Conservation (phyloP, 768 basidiomycete genomes). For the Tulasnella sp. region DNA sequence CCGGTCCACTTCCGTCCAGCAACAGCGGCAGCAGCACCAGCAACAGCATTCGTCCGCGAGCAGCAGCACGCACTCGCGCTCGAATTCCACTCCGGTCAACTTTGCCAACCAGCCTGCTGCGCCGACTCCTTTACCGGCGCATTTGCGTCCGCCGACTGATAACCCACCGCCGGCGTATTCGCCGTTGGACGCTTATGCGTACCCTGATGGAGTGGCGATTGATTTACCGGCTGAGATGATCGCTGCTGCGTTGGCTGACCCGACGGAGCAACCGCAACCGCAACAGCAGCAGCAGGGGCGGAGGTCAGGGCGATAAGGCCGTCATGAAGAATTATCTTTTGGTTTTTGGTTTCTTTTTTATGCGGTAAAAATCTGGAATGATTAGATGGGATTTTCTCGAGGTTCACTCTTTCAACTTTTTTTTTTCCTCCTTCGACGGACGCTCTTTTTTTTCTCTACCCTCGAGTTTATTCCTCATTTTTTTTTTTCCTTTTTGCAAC, state of each 20-base stretch:
- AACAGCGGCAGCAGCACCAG: constrained; percentile 31
- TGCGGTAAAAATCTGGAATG: no score
- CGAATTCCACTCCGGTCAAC: neutral
- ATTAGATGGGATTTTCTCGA: neutral
- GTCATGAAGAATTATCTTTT: neutral
- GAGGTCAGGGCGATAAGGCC: neutral
- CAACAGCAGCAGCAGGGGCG: constrained; percentile 6
- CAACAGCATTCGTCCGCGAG: constrained; percentile 36
- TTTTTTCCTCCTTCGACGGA: neutral
- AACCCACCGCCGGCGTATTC: constrained; percentile 81
- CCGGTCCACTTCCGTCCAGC: constrained; percentile 10
- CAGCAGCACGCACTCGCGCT: constrained; percentile 15
- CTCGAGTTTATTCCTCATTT: neutral
- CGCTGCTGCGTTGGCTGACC: constrained; percentile 76
- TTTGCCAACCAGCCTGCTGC: constrained; percentile 7
- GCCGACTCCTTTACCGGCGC: constrained; percentile 1
- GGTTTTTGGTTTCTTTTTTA: no score
- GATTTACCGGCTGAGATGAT: constrained; percentile 91
- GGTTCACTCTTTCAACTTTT: neutral
- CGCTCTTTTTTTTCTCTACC: neutral
- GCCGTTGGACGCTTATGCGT: constrained; percentile 76
- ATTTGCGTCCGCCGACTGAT: constrained; percentile 16
- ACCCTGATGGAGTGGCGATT: constrained; percentile 83
- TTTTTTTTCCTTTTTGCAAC: neutral
- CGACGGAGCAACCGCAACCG: neutral